Evolutionary conservation across 257 asterid genomes (phyloP).

Genomic region (Nicotiana noctiflora): DNA sequence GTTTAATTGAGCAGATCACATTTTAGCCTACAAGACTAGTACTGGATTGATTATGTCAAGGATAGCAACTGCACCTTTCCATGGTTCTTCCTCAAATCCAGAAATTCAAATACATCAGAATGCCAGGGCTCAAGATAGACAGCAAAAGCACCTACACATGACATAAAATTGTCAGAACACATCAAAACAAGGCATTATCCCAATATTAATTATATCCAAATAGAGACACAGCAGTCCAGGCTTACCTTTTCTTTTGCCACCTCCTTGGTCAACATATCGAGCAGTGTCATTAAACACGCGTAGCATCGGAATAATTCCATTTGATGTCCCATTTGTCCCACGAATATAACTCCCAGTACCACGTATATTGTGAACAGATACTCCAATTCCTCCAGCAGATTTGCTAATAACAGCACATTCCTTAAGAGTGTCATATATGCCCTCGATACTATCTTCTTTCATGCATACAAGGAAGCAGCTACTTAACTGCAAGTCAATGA

Average conservation of each 20-base stretch:
- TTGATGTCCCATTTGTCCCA: conserved; percentile 95
- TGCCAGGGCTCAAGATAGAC: conserved; percentile 99
- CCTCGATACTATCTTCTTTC: conserved; percentile 98
- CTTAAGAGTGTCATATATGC: conserved; percentile 88
- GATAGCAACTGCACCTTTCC: conserved; percentile 54
- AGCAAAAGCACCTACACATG: conserved; percentile 84
- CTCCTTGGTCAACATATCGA: conserved; percentile 95
- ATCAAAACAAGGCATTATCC: not conserved
- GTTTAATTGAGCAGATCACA: not conserved
- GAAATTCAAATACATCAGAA: conserved; percentile 78
- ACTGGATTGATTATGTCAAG: not conserved
- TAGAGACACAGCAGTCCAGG: not conserved
- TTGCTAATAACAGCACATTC: conserved; percentile 99
- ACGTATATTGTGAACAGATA: conserved; percentile 87
- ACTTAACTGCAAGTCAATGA: conserved; percentile 54
- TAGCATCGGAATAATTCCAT: conserved; percentile 95
- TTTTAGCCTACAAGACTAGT: not conserved
- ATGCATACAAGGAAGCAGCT: conserved; percentile 93
- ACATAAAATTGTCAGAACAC: conserved; percentile 5
- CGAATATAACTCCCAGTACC: conserved; percentile 96
- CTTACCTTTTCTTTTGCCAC: conserved; percentile 96
- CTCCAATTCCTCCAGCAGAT: conserved; percentile 98
- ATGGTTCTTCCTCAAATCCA: conserved; percentile 89
- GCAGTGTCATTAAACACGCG: conserved; percentile 96
- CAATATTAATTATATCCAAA: not conserved